Conservation (phyloP, 768 basidiomycete genomes). For the Naganishia friedmannii region DNA sequence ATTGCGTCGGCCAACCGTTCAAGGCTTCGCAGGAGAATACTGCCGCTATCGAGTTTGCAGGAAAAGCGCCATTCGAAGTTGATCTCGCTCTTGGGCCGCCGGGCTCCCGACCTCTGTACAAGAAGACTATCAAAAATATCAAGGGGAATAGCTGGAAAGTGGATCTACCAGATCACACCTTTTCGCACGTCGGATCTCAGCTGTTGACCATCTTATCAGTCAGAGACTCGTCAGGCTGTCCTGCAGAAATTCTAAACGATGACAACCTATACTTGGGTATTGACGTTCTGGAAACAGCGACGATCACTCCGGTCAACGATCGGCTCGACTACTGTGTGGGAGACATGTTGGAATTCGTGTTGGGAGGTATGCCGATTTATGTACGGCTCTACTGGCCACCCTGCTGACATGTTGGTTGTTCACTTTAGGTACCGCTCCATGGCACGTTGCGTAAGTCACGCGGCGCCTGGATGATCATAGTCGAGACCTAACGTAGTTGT, state of each 20-base stretch:
- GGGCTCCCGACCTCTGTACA: conserved; percentile 60
- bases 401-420: not conserved
- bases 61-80: conserved; percentile 75
- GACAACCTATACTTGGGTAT: conserved; percentile 54
- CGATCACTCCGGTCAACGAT: conserved; percentile 78
- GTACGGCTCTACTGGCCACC: no score
- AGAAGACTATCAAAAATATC: conserved; percentile 58
- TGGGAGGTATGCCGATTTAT: conserved; percentile 90
- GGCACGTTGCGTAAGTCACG: conserved; percentile 54
- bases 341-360: conserved; percentile 81
- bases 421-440: conserved; percentile 16
- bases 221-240: conserved; percentile 76
- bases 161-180: conserved; percentile 66
- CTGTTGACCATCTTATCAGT: conserved; percentile 73
- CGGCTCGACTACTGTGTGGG: conserved; percentile 83
- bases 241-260: conserved; percentile 64
- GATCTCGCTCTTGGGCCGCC: conserved; percentile 64
- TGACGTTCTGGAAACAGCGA: conserved; percentile 94
- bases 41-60: conserved; percentile 70
- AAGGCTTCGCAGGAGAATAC: conserved; percentile 58
- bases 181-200: conserved; percentile 77
- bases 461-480: not conserved
- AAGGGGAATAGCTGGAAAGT: conserved; percentile 63
- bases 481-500: not conserved
- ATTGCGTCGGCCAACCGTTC: conserved; percentile 72